Evolutionary conservation across 352 stramenopile species (phyloP).

Genomic region (Globisporangium middletonii): DNA sequence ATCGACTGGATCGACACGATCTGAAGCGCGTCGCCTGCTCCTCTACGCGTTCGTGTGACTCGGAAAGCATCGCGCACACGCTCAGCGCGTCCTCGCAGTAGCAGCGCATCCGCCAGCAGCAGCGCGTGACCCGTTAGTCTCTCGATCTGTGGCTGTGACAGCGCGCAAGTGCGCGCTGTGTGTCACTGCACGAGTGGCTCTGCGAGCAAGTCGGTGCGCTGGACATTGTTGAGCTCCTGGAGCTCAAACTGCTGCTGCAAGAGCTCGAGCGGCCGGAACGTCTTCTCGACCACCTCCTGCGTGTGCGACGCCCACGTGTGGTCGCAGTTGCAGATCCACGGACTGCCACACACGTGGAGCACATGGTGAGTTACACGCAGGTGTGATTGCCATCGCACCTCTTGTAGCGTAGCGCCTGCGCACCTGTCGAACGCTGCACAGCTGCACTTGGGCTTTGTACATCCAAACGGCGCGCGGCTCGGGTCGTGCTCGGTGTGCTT

Average conservation of each 20-base stretch:
- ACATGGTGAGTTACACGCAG: not conserved
- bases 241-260: conserved; percentile 31
- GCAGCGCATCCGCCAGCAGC: conserved; percentile 6
- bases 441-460: conserved; percentile 45
- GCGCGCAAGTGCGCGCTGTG: not conserved
- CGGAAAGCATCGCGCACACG: too few species aligned
- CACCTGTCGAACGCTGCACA: conserved; percentile 68
- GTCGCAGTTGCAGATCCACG: conserved; percentile 82
- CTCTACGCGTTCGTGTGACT: too few species aligned
- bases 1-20: too few species aligned
- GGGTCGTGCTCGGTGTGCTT: conserved; percentile 72
- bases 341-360: conserved; percentile 17
- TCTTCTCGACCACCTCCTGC: conserved; percentile 48
- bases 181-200: conserved; percentile 25
- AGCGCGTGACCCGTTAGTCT: conserved; percentile 7
- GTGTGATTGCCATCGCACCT: not conserved
- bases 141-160: not conserved
- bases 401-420: not conserved
- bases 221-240: conserved; percentile 45
- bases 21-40: too few species aligned
- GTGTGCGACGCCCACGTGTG: conserved; percentile 54
- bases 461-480: conserved; percentile 26
- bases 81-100: too few species aligned
- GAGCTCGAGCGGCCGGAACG: conserved; percentile 37
- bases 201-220: conserved; percentile 50